Evolutionary conservation across 1,139 yeast genomes (phyloP), one percentile per base, ranked within the genome.

Genomic region (Yamadazyma spencermartinsiae): DNA sequence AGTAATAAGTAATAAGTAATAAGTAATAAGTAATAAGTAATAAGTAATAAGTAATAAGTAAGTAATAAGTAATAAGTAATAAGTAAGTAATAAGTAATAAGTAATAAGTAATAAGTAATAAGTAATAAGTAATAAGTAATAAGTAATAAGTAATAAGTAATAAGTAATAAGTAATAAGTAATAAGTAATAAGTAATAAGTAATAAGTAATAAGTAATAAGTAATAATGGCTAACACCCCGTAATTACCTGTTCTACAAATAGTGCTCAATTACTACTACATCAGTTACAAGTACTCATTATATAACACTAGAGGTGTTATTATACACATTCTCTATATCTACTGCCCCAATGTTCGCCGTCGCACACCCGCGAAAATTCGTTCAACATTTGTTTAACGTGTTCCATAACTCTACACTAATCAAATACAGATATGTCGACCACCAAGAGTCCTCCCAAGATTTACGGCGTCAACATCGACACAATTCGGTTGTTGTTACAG

Each of bases 401-500:
- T 28, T 16, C 9, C 16, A 23, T 11, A 10, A 11, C 12, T 12
- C 10, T 20, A 7, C 9, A 20, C 23, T 20, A 20, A 23, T 4
- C 26, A n/a, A n/a, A n/a, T 4, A 24, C 26, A 5, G 20, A 10
- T 12, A 30, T 30, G 18, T 6, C 18, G 35, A 35, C 37, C 27
- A 34, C 43, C 39, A 44, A 47, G 38, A 26, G 51, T 21, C 56
- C 50, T 49, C 44, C 55, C 47, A 60, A 53, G 41, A 58, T 67
- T 27, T 55, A 61, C 38, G 75, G 75, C 24, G 47, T 69, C 44
- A 58, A 58, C 37, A 55, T 71, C 38, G 68, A 65, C 37, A 70
- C 74, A 34, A 60, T 72, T 42, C 61, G 69, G 40, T 58, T 76
- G 49, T 69, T 83, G 42, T 73, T 86, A 47, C 81, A 79, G 55